Conservation (phyloP, 768 basidiomycete genomes). For the Rhodotorula paludigena region DNA sequence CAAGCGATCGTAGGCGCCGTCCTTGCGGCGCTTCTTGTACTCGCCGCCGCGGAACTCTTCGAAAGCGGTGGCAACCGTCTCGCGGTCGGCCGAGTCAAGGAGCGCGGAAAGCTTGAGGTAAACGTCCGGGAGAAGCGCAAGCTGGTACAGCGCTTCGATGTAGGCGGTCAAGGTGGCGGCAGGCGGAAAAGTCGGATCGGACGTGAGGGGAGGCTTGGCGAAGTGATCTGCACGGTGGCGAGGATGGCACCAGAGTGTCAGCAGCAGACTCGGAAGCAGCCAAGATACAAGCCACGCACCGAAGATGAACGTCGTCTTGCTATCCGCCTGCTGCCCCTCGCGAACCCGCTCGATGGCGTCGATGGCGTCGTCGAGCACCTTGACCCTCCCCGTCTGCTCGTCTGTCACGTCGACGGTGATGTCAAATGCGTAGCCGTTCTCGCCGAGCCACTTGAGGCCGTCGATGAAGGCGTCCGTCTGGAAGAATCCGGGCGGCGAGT, state of each 20-base stretch:
- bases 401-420: slow-evolving; percentile 30
- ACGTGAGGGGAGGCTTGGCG: slow-evolving; percentile 26
- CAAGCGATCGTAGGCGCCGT: slow-evolving; percentile 13
- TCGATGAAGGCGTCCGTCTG: slow-evolving; percentile 9
- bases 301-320: slow-evolving; percentile 29
- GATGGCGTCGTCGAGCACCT: slow-evolving; percentile 31
- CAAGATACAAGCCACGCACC: slow-evolving; percentile 6
- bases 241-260: background rate
- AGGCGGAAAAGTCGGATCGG: background rate
- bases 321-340: slow-evolving; percentile 3
- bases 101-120: slow-evolving; percentile 36
- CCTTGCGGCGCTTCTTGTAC: slow-evolving; percentile 5
- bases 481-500: slow-evolving; percentile 28
- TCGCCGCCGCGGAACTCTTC: slow-evolving; percentile 13
- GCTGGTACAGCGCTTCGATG: slow-evolving; percentile 20
- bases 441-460: slow-evolving; percentile 22
- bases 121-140: slow-evolving; percentile 28
- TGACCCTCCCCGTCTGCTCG: slow-evolving; percentile 6
- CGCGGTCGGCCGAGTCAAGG: slow-evolving; percentile 14
- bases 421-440: slow-evolving; percentile 28
- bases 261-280: background rate
- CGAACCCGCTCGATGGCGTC: slow-evolving; percentile 23
- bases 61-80: slow-evolving; percentile 16
- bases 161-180: slow-evolving; percentile 8
- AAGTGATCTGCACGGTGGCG: slow-evolving; percentile 19